phyloP scores from a whole-genome alignment of 352 stramenopile genomes.

The Thalassiosira gravida region DNA sequence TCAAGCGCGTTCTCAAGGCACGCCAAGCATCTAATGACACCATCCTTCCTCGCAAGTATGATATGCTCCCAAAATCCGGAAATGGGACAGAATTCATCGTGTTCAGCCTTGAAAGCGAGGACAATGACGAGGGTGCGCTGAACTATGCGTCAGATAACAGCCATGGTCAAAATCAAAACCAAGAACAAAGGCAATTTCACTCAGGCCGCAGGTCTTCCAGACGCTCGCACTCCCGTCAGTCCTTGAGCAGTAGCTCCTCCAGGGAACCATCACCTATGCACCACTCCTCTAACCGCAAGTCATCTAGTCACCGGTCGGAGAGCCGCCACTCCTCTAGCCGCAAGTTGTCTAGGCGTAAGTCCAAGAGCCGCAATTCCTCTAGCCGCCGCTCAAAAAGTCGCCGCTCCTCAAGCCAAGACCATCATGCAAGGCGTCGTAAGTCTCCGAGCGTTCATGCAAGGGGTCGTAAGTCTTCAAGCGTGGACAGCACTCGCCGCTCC shows the following conservation, averaged over 20 bases:
- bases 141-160: not conserved
- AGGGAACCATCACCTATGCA: no score
- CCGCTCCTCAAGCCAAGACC: no score
- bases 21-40: not conserved
- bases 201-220: not conserved
- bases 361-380: no score
- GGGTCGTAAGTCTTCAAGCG: no score
- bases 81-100: not conserved
- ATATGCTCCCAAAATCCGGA: not conserved
- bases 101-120: not conserved
- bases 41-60: not conserved
- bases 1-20: not conserved
- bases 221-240: not conserved
- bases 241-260: not conserved
- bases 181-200: not conserved
- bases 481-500: no score
- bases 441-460: no score
- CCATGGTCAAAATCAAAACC: not conserved
- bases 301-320: no score
- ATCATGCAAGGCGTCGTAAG: no score
- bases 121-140: not conserved
- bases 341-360: no score
- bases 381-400: no score
- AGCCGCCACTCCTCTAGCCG: no score
- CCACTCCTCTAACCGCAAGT: no score